Conservation (phyloP, 441 rosid species). For the Mallotus repandus region DNA sequence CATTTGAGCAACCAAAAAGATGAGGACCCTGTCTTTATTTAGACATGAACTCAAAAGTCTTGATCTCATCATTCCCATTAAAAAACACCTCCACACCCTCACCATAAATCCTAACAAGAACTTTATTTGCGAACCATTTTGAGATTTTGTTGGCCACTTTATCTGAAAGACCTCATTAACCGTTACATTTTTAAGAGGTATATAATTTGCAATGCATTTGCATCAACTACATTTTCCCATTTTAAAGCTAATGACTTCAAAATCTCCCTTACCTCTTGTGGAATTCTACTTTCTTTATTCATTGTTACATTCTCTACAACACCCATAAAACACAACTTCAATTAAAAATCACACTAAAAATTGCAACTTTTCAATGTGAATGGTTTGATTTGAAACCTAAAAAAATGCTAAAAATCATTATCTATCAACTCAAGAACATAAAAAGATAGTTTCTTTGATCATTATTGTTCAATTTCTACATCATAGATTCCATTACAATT, state of each 20-base stretch:
- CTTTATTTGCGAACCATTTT: conserved; percentile 52
- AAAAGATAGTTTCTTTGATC: neutral
- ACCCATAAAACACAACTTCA: conserved; percentile 33
- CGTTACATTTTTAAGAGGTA: conserved; percentile 76
- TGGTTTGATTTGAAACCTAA: conserved; percentile 7
- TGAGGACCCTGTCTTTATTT: conserved; percentile 86
- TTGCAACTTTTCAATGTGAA: neutral
- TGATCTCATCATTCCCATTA: conserved; percentile 73
- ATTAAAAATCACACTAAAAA: neutral
- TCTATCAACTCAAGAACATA: neutral
- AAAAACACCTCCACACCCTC: conserved; percentile 89
- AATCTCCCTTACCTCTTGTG: conserved; percentile 64
- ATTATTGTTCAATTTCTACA: no score
- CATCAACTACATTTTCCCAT: conserved; percentile 77
- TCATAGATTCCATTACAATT: no score
- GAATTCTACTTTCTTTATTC: conserved; percentile 41
- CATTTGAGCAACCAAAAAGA: conserved; percentile 65
- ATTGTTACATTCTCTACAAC: conserved; percentile 26
- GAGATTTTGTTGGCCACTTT: conserved; percentile 57
- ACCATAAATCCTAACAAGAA: conserved; percentile 85
- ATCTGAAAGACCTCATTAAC: conserved; percentile 68
- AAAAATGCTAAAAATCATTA: neutral
- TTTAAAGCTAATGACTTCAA: conserved; percentile 65
- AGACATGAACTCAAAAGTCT: conserved; percentile 88
- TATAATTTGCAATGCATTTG: conserved; percentile 55